A percentile compares a stretch with the other conserved stretches of the same genome.
Evolutionary conservation across 2,329 filamentous ascomycete species (phyloP).

Genomic region (Fusarium concolor): DNA sequence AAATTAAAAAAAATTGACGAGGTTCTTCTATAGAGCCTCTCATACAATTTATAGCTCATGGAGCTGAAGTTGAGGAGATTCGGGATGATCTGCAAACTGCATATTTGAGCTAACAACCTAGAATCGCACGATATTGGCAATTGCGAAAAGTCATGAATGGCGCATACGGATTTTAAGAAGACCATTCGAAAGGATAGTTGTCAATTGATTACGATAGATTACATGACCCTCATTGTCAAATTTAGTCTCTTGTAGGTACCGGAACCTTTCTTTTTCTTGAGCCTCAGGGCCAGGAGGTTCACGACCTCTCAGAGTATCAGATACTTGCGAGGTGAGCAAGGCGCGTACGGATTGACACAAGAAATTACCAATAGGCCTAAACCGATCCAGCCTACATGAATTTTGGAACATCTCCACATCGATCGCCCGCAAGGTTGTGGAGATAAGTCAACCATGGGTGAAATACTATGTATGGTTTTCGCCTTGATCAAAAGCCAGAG

Average conservation of each 20-base stretch:
- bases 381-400: too few species aligned
- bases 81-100: background rate
- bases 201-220: background rate
- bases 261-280: background rate
- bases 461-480: too few species aligned
- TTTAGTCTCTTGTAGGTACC: background rate
- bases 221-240: background rate
- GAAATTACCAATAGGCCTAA: too few species aligned
- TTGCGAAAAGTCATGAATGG: background rate
- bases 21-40: background rate
- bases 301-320: too few species aligned
- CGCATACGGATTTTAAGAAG: background rate
- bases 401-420: background rate
- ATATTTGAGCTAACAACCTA: conserved; percentile 13
- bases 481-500: background rate
- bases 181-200: background rate
- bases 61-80: background rate
- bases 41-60: conserved; percentile 4
- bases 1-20: background rate
- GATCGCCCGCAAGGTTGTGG: background rate
- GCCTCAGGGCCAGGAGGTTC: background rate
- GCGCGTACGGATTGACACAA: too few species aligned
- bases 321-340: too few species aligned
- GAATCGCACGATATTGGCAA: background rate
- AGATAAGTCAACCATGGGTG: too few species aligned